phyloP scores from a whole-genome alignment of 108 stramenopile genomes.

The Cyclotella cryptica region DNA sequence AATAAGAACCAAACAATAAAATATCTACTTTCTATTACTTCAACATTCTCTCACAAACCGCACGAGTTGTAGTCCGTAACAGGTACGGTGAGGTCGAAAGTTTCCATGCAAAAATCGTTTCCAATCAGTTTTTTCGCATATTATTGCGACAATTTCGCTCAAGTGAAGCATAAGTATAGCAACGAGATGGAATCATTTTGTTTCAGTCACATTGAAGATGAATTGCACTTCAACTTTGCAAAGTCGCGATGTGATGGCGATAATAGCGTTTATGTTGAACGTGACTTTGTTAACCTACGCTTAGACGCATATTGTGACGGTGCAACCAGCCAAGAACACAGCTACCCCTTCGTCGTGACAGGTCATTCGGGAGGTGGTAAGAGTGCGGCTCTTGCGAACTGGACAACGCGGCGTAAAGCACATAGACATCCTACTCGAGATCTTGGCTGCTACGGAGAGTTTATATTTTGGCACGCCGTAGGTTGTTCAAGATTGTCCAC shows the following conservation, averaged over 20 bases:
- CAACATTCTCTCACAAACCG: too few species aligned
- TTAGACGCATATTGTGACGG: background rate
- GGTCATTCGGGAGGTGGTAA: constrained; percentile 63
- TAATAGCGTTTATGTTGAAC: constrained; percentile 6
- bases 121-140: too few species aligned
- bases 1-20: too few species aligned
- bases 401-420: constrained; percentile 46
- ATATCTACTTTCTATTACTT: too few species aligned
- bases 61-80: too few species aligned
- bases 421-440: constrained; percentile 21
- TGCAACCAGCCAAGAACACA: background rate
- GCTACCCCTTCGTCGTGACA: constrained; percentile 34
- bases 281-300: background rate
- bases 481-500: constrained; percentile 58
- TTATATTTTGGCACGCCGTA: constrained; percentile 62
- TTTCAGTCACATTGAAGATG: constrained; percentile 42
- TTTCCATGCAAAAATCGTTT: too few species aligned
- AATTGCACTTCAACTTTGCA: constrained; percentile 44
- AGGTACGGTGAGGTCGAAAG: too few species aligned
- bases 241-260: background rate
- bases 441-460: constrained; percentile 45
- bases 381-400: constrained; percentile 62
- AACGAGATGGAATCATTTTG: constrained; percentile 35
- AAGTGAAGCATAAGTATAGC: too few species aligned
- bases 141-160: too few species aligned